phyloP scores from a whole-genome alignment of 108 stramenopile genomes.

The Schizochytrium sp. region DNA sequence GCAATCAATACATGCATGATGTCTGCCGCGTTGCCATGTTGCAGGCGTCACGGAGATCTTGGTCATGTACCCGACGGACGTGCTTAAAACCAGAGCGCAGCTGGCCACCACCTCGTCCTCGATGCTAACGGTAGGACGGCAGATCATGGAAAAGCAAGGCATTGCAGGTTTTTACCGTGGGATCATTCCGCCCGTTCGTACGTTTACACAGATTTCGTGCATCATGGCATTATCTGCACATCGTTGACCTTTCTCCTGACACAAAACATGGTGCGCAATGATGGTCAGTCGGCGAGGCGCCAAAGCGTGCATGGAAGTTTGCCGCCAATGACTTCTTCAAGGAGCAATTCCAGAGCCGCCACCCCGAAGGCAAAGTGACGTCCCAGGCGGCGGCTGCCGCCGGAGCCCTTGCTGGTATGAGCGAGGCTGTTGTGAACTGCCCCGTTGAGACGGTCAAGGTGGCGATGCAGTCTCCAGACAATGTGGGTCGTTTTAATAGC shows the following conservation, averaged over 20 bases:
- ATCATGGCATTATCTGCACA: neutral
- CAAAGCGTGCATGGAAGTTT: slow-evolving; percentile 38
- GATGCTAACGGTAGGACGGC: slow-evolving; percentile 21
- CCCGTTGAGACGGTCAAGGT: slow-evolving; percentile 39
- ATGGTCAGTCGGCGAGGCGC: slow-evolving; percentile 27
- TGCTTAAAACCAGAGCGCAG: slow-evolving; percentile 36
- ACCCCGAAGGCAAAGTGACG: slow-evolving; percentile 23
- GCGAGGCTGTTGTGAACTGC: slow-evolving; percentile 29
- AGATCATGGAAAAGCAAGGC: slow-evolving; percentile 26
- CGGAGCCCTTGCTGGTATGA: slow-evolving; percentile 31
- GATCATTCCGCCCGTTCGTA: slow-evolving; percentile 24
- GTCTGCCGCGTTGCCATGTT: neutral
- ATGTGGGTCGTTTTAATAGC: slow-evolving; percentile 30
- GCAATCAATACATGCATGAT: neutral
- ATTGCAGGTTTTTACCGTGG: slow-evolving; percentile 34
- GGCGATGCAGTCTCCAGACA: slow-evolving; percentile 38
- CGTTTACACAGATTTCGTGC: neutral
- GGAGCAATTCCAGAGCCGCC: neutral
- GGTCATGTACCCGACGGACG: slow-evolving; percentile 41
- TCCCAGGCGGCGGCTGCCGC: slow-evolving; percentile 21
- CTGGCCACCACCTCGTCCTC: slow-evolving; percentile 26
- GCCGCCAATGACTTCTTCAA: slow-evolving; percentile 32
- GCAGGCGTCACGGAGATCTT: slow-evolving; percentile 29
- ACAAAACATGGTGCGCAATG: no score
- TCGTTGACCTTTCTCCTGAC: no score